Base-by-base conservation (phyloP, 768 basidiomycete species). In the Russula sp. region DNA sequence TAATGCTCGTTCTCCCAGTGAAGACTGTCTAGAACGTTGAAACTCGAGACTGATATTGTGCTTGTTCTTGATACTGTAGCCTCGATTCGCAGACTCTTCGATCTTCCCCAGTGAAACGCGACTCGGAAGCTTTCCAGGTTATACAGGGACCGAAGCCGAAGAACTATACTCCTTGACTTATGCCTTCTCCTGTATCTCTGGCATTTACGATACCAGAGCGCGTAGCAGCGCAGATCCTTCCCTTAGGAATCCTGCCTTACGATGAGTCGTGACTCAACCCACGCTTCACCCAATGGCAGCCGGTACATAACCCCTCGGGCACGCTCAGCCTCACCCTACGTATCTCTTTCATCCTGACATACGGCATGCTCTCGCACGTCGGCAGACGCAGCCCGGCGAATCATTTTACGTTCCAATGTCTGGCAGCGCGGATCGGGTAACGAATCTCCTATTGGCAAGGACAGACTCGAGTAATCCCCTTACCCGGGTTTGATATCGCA, bases 131-230 rank as follows among this genome's bases (percentile, higher is more conserved):
- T 49, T 70, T 34, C 66, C 37, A 64, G 71, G 51, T 70, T 22
- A 57, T 65, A 32, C 3, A 22, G 10, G 44, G 42, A 71, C 57
- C 4, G 49, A 27, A 27, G 27, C 27, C 27, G 62, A 53, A 57
- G 65, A 32, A 57, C 68, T 39, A 57, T 1, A 64, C 68, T 0
- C 67, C 67, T 2, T 66, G 58, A 18, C 65, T 70, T 9, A 63
- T 74, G 10, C 68, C 73, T 27, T 59, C 61, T 7, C 71, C 70
- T 27, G 66, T 63, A 35, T 69, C 71, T 51, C 62, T 70, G 16
- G 69, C 70, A 55, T 69, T 70, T 34, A 63, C 62, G 31, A 66
- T 71, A 18, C 57, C 70, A 5, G 40, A 39, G 9, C 62, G 70
- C 18, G 61, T 70, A 31, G 51, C 31, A 68, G 69, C 54, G 69